Evolutionary conservation across 495 filamentous ascomycete genomes (phyloP).

Genomic region (Aspergillus bertholletiae): DNA sequence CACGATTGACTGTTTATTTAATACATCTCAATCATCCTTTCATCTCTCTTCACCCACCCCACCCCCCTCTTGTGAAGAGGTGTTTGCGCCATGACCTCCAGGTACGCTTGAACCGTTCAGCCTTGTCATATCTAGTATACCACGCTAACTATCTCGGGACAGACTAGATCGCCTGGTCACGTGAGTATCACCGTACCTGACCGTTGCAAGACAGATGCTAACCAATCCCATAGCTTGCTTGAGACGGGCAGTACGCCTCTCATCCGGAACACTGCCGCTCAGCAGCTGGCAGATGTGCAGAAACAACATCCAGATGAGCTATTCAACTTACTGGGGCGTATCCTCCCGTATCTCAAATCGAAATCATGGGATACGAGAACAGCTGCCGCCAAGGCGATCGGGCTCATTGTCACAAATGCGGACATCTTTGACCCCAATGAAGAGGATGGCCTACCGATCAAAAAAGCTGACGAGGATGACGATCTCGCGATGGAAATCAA

Average conservation of each 20-base stretch:
- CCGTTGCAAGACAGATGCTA: constrained; percentile 19
- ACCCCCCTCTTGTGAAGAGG: constrained; percentile 7
- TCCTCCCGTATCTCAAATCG: constrained; percentile 85
- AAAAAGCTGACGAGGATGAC: constrained; percentile 53
- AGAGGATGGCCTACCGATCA: constrained; percentile 48
- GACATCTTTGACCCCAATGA: constrained; percentile 83
- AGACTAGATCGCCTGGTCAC: constrained; percentile 92
- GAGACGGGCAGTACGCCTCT: constrained; percentile 94
- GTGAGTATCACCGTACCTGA: constrained; percentile 63
- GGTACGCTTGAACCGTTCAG: constrained; percentile 33
- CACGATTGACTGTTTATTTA: not conserved
- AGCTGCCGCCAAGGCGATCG: constrained; percentile 87
- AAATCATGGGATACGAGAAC: constrained; percentile 95
- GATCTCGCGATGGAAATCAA: constrained; percentile 47
- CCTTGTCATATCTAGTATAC: constrained; percentile 15
- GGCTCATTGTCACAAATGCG: constrained; percentile 87
- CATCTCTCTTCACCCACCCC: not conserved
- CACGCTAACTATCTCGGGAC: constrained; percentile 33
- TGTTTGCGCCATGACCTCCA: constrained; percentile 49
- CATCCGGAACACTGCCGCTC: constrained; percentile 93
- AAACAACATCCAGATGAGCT: constrained; percentile 96
- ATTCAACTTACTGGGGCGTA: constrained; percentile 93
- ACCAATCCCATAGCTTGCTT: constrained; percentile 65
- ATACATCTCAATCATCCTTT: not conserved
- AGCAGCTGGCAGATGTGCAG: constrained; percentile 94